These are phyloP conservation scores for Pseudozyma thailandica DNA, from an alignment of 1,284 basidiomycete genomes.

Conservation along the genomic window DNA sequence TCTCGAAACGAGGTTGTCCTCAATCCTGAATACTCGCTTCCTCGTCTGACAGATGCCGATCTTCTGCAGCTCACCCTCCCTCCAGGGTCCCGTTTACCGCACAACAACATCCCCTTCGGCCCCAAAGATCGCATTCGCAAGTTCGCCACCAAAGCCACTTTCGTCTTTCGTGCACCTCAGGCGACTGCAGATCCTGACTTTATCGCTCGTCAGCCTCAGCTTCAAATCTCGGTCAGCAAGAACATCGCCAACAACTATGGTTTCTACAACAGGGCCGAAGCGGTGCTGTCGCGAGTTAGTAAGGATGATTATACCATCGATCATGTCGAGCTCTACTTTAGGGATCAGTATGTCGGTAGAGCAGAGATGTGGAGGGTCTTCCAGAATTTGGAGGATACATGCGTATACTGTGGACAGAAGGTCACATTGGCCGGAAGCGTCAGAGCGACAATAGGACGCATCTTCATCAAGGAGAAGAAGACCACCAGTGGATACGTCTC, in stretches of 20 bases:
- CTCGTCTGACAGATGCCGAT: constrained; percentile 57
- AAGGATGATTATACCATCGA: constrained; percentile 55
- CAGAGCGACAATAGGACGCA: constrained; percentile 62
- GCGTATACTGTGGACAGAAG: constrained; percentile 67
- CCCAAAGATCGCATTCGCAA: constrained; percentile 34
- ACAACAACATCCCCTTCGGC: constrained; percentile 32
- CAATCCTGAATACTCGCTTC: constrained; percentile 57
- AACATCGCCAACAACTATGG: constrained; percentile 56
- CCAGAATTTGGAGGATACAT: constrained; percentile 60
- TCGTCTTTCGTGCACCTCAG: constrained; percentile 59
- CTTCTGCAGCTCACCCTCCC: constrained; percentile 56
- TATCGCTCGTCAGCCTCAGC: constrained; percentile 47
- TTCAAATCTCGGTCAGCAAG: constrained; percentile 61
- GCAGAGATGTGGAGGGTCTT: constrained; percentile 68
- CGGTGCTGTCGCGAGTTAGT: constrained; percentile 53
- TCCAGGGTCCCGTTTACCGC: constrained; percentile 16
- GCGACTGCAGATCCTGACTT: constrained; percentile 57
- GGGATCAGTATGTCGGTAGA: constrained; percentile 66
- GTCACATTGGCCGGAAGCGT: constrained; percentile 62
- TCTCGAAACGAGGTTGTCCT: constrained; percentile 62
- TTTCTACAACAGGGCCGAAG: constrained; percentile 61
- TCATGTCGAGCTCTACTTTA: constrained; percentile 67
- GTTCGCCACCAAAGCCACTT: constrained; percentile 32
- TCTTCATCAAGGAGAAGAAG: constrained; percentile 63
- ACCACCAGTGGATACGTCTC: constrained; percentile 81